These are phyloP conservation scores for Hypoxylon sp. DNA, from an alignment of 2,329 filamentous ascomycete species.

Conservation along the genomic window DNA sequence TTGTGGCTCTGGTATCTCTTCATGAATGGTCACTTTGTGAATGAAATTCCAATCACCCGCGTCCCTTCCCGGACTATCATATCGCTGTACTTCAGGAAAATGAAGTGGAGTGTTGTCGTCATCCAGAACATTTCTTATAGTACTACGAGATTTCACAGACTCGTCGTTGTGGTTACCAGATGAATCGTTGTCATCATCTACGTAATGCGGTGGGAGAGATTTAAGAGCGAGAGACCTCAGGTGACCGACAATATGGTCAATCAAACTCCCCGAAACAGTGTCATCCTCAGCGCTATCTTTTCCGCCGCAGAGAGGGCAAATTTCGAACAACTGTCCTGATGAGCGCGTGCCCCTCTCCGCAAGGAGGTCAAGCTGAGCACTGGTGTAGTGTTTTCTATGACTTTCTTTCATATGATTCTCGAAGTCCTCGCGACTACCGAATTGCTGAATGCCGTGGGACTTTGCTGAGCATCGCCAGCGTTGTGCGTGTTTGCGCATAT, in stretches of 20 bases:
- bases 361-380: conserved; percentile 14
- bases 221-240: conserved; percentile 28
- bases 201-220: conserved; percentile 24
- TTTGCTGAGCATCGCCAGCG: conserved; percentile 26
- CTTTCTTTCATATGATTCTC: conserved; percentile 5
- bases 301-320: conserved; percentile 21
- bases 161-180: not conserved
- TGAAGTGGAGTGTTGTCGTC: not conserved
- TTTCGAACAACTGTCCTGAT: conserved; percentile 13
- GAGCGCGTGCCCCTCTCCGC: conserved; percentile 7
- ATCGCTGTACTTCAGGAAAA: not conserved
- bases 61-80: not conserved
- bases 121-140: not conserved
- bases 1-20: not conserved
- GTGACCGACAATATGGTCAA: conserved; percentile 25
- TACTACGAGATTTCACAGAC: conserved; percentile 5
- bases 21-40: not conserved
- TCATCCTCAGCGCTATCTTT: not conserved
- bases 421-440: conserved; percentile 6
- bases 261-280: not conserved
- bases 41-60: conserved; percentile 1
- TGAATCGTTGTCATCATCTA: conserved; percentile 6
- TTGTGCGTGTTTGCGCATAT: conserved; percentile 22
- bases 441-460: conserved; percentile 1
- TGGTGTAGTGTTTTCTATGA: conserved; percentile 7